Base-by-base conservation (phyloP, 108 stramenopile genomes). In the Schizochytrium sp. region DNA sequence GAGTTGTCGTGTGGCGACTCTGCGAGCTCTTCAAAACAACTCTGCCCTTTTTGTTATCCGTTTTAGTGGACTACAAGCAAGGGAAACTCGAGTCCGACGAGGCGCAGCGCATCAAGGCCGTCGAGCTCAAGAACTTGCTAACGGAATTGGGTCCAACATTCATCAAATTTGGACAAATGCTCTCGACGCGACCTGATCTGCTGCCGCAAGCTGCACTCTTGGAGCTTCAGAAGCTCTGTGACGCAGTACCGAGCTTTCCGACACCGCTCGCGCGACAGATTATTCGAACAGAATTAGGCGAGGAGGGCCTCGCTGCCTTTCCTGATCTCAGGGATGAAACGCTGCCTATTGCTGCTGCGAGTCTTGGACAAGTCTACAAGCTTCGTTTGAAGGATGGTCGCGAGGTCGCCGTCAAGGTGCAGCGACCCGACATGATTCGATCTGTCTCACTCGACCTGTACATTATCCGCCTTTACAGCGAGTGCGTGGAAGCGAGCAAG, bases 91-190 rank as follows among this genome's bases (percentile, higher is more conserved):
- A 89, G 18, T 34, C 29, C 21, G 88, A 87, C n/a, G 19, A 25
- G 60, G 72, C 87, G 51, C 60, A 72, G 89, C 72, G 90, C n/a
- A 45, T 76, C 25, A 91, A 93, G 44, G 93, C 95, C 0, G 12
- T 23, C 14, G 88, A 92, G 72, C 89, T 95, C 45, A 87, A 95
- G 57, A 58, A 92, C 18, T 94, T 96, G 12, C 90, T 97, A 63
- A 95, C 96, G 18, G 91, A 94, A 58, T 91, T 98, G 8, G 98
- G 98, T 21, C 98, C 98, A 23, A 96, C 97, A 6, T 99, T 96
- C 89, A 92, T 99, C 69, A 99, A 99, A 91, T 91, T 93, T 5
- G 97, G 98, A 47, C 96, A 97, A 88, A 93, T 96, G 89, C 92
- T 98, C 19, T 95, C 95, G 5, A 97, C 98, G 53, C 94, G 98